phyloP scores from a whole-genome alignment of 2,329 filamentous ascomycete species.

The Ceratocystis harringtonii region DNA sequence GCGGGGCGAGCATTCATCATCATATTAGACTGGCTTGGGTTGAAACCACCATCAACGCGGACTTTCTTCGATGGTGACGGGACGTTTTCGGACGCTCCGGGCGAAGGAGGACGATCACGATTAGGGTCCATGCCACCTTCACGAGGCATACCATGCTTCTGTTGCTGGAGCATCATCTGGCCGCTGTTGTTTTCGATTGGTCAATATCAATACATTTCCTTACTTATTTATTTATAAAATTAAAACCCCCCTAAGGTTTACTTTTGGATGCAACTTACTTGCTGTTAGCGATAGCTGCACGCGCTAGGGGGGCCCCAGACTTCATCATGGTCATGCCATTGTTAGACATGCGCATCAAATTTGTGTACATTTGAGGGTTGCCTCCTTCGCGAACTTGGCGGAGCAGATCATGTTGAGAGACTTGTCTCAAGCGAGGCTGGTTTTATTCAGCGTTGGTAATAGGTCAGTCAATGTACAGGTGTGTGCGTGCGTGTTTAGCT shows the following conservation, averaged over 20 bases:
- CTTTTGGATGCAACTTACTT: conserved; percentile 24
- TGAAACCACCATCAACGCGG: conserved; percentile 57
- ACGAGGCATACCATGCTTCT: conserved; percentile 69
- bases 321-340: conserved; percentile 42
- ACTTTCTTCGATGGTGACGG: conserved; percentile 85
- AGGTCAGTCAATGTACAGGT: not conserved
- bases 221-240: too few relatives aligned
- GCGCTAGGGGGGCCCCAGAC: conserved; percentile 49
- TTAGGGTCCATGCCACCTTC: conserved; percentile 78
- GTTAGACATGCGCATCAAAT: conserved; percentile 56
- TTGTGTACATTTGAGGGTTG: conserved; percentile 39
- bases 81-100: conserved; percentile 69
- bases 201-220: not conserved
- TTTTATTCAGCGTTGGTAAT: conserved; percentile 28
- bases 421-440: conserved; percentile 58
- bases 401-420: conserved; percentile 61
- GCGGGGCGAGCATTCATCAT: conserved; percentile 58
- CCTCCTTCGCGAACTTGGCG: conserved; percentile 53
- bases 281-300: conserved; percentile 64
- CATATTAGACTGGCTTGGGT: conserved; percentile 54
- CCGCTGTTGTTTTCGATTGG: not conserved
- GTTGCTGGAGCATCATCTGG: conserved; percentile 21
- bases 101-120: conserved; percentile 66
- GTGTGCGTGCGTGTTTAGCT: not conserved
- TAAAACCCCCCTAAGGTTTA: too few relatives aligned